Base-by-base conservation (phyloP, 768 basidiomycete species). In the Daedalea quercina region DNA sequence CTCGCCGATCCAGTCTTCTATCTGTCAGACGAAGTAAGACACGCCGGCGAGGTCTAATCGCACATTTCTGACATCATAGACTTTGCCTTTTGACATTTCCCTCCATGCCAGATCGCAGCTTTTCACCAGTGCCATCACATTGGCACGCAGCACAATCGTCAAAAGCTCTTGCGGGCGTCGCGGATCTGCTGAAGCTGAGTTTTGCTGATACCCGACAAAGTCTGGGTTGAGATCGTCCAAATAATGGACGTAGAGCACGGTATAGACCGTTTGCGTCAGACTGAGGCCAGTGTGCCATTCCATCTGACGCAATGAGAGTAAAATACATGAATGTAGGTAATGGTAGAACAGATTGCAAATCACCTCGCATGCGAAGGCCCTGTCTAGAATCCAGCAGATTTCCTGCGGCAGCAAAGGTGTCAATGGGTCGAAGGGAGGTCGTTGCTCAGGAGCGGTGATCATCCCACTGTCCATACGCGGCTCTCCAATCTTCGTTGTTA, bases 1-100 rank as follows among this genome's bases (percentile, higher is more conserved):
- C 57, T 96, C 93, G 53, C 86, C 78, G 65, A 91, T 89, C 84
- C 89, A 91, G 60, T 93, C 90, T 73, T 93, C 91, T 42, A 44
- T 51, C 25, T 48, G 40, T 46, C 37, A 19, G 37, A 40, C 4
- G 37, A 40, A 45, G 23, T 31, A 31, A 31, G 28, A 11, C 4
- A 4, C 28, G 28, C 28, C 4, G 28, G 28, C 6, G 6, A 31
- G 58, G 26, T 56, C 55, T 53, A 61, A 64, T 47, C 54, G 41
- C 46, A 19, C 1, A 23, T 3, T 52, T 75, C 85, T 60, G 60
- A 92, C 92, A 70, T 97, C 94, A 52, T 82, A 73, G 26, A 92
- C 74, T 37, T 80, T 76, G 20, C 84, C 85, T 62, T 81, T 84
- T n/a, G 79, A 77, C 3, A 97, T 71, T 61, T 94, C 91, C 52